Percentiles rank a stretch among this genome's conserved stretches.
Evolutionary conservation across 495 filamentous ascomycete genomes (phyloP).

Genomic region (Podospora bellae-mahoneyi): DNA sequence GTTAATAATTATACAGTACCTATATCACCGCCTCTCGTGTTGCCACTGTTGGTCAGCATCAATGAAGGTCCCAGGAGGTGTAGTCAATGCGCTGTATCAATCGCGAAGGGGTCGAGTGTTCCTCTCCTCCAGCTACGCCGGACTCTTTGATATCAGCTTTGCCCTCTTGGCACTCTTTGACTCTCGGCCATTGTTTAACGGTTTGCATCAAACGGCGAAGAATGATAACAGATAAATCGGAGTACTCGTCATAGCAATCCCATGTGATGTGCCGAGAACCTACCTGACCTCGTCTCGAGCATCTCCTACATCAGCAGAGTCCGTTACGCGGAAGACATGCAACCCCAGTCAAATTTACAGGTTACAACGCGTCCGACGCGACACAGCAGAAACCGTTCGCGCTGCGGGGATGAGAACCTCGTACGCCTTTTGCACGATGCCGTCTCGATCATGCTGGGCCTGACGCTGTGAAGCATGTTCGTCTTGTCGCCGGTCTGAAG

Average conservation of each 20-base stretch:
- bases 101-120: background rate
- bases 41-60: background rate
- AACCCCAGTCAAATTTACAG: conserved; percentile 2
- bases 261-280: background rate
- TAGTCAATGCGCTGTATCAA: background rate
- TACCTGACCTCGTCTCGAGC: background rate
- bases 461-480: background rate
- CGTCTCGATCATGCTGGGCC: background rate
- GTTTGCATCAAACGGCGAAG: background rate
- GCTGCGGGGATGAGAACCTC: background rate
- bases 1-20: no score
- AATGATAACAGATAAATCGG: background rate
- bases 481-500: background rate
- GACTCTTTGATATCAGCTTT: background rate
- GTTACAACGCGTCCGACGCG: background rate
- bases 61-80: background rate
- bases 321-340: background rate
- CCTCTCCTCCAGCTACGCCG: background rate
- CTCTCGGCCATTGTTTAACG: background rate
- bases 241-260: no score
- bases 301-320: background rate
- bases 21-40: background rate
- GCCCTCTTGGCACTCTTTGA: background rate
- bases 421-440: background rate
- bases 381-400: conserved; percentile 4